phyloP scores from a whole-genome alignment of 1,139 yeast species.

The Meyerozyma carpophila region DNA sequence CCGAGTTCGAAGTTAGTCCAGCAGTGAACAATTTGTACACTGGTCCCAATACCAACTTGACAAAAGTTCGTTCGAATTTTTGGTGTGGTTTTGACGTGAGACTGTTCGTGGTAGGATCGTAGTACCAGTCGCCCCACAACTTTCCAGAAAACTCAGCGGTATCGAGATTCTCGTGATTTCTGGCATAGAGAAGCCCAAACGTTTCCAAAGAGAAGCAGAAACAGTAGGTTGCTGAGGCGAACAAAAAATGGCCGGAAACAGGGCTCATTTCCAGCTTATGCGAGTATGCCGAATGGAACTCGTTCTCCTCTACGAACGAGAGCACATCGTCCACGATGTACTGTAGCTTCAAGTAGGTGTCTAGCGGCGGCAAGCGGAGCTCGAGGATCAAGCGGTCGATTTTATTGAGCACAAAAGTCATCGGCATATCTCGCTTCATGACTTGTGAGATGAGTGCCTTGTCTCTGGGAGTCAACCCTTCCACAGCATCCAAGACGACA shows the following conservation, averaged over 20 bases:
- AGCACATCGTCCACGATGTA: conserved; percentile 63
- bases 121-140: conserved; percentile 78
- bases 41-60: conserved; percentile 69
- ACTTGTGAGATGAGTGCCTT: conserved; percentile 46
- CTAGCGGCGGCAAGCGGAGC: conserved; percentile 66
- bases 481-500: conserved; percentile 77
- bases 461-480: conserved; percentile 63
- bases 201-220: conserved; percentile 63
- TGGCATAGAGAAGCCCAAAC: conserved; percentile 54
- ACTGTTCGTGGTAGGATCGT: conserved; percentile 33
- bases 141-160: conserved; percentile 40
- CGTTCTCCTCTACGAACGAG: conserved; percentile 33
- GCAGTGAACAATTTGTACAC: conserved; percentile 69
- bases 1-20: conserved; percentile 50
- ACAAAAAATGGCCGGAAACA: conserved; percentile 57
- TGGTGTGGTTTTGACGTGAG: conserved; percentile 26
- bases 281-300: conserved; percentile 19
- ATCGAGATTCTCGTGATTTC: conserved; percentile 25
- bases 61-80: conserved; percentile 47
- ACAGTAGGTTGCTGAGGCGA: conserved; percentile 61
- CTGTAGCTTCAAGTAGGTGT: conserved; percentile 65
- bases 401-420: conserved; percentile 70
- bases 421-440: conserved; percentile 40
- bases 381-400: conserved; percentile 80
- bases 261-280: conserved; percentile 51